Evolutionary conservation across 768 basidiomycete genomes (phyloP).

Genomic region (Leccinum rimulosum): DNA sequence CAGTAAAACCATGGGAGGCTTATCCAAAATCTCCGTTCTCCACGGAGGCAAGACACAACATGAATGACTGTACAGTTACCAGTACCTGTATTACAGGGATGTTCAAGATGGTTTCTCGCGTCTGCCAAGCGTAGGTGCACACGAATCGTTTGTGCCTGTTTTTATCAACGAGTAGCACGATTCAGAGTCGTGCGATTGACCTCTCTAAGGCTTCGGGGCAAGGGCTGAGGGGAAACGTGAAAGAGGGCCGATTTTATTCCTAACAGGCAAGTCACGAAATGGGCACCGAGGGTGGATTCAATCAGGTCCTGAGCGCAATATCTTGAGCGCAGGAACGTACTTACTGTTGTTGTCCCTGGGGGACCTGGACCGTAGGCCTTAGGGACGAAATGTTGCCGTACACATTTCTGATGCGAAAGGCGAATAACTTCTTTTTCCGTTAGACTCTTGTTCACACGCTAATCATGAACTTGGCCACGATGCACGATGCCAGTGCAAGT

Average conservation of each 20-base stretch:
- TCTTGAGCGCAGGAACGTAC: not conserved
- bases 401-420: not conserved
- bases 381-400: not conserved
- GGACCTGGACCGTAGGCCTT: not conserved
- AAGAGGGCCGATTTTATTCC: not conserved
- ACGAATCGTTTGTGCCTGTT: not conserved
- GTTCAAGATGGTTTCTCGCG: not conserved
- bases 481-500: not conserved
- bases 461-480: not conserved
- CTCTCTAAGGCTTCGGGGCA: not conserved
- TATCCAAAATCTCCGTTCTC: not conserved
- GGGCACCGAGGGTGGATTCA: not conserved
- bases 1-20: not conserved
- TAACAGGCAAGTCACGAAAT: not conserved
- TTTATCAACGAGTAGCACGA: not conserved
- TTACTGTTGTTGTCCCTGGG: not conserved
- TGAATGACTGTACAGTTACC: not conserved
- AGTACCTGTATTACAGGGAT: not conserved
- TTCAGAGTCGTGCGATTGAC: not conserved
- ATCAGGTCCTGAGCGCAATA: not conserved
- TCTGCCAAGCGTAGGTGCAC: not conserved
- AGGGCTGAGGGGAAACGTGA: not conserved
- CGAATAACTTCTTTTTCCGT: not conserved
- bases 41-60: not conserved
- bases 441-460: not conserved